Conservation (phyloP, 495 filamentous ascomycete species). For the Stereocaulon alpinum region DNA sequence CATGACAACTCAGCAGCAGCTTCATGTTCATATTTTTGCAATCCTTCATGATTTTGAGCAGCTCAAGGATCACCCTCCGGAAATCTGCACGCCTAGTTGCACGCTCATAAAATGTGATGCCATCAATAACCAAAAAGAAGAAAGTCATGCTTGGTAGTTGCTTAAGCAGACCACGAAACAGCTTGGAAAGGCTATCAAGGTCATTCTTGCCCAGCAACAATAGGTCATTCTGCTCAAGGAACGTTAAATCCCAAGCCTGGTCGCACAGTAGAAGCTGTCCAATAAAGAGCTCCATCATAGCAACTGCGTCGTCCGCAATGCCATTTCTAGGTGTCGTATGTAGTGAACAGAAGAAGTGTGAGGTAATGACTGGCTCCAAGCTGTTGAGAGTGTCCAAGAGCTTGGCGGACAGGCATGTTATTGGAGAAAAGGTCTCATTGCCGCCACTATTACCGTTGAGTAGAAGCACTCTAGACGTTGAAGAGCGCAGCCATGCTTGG, state of each 20-base stretch:
- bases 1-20: background rate
- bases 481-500: background rate
- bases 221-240: background rate
- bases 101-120: constrained; percentile 7
- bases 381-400: background rate
- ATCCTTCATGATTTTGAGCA: background rate
- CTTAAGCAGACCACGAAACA: background rate
- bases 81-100: background rate
- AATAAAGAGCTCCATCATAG: background rate
- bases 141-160: background rate
- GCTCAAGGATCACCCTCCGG: background rate
- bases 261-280: background rate
- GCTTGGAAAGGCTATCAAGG: background rate
- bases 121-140: constrained; percentile 3
- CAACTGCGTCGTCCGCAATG: background rate
- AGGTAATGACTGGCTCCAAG: background rate
- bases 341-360: constrained; percentile 2
- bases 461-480: background rate
- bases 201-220: no score
- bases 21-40: background rate
- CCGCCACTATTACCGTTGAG: background rate
- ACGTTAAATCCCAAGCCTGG: background rate
- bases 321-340: background rate
- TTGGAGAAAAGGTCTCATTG: constrained; percentile 3
- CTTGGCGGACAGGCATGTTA: background rate